Base-by-base conservation (phyloP, 2,329 filamentous ascomycete genomes). In the Lomentospora prolificans region DNA sequence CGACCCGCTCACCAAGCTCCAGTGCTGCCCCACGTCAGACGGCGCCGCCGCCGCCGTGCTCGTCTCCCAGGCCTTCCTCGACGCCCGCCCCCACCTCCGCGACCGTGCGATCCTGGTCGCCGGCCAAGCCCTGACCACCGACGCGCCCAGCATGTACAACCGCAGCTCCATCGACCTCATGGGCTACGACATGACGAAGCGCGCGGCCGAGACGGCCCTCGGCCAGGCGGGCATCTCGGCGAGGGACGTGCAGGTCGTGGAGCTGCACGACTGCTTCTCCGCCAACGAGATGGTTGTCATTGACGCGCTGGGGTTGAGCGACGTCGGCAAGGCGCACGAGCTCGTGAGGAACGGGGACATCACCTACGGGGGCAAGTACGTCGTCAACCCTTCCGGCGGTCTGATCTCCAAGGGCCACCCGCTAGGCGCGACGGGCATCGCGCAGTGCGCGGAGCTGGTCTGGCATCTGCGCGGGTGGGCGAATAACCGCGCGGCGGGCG, bases 381-480 rank as follows among this genome's bases (percentile, higher is more conserved):
- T 97, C 59, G 82, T 97, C 69, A 97, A 97, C 72, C 92, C 92
- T 1, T 95, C 89, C 0, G 94, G 92, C 46, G 94, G 94, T 1
- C 80, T 97, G 57, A 97, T 97, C 65, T 94, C 88, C 60, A 97
- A 97, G 76, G 94, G 92, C 41, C 92, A 97, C 69, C 92, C 94
- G 0, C 83, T 97, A 3, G 92, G 92, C 31, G 92, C 92, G 0
- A 95, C 90, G 0, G 92, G 94, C n/a, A 79, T 97, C 54, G 94
- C 92, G 10, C 92, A 97, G 73, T 96, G 91, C 67, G 89, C 92
- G 4, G 92, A 97, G 74, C 76, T 97, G 10, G 88, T 95, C 27
- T 97, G 92, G 92, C 92, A 97, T 66, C 77, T 97, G 63, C 82
- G 92, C 61, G 92, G 92, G 10, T 96, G 92, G 92, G 92, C 92